phyloP scores from a whole-genome alignment of 2,329 filamentous ascomycete genomes.

The Botrytis porri region DNA sequence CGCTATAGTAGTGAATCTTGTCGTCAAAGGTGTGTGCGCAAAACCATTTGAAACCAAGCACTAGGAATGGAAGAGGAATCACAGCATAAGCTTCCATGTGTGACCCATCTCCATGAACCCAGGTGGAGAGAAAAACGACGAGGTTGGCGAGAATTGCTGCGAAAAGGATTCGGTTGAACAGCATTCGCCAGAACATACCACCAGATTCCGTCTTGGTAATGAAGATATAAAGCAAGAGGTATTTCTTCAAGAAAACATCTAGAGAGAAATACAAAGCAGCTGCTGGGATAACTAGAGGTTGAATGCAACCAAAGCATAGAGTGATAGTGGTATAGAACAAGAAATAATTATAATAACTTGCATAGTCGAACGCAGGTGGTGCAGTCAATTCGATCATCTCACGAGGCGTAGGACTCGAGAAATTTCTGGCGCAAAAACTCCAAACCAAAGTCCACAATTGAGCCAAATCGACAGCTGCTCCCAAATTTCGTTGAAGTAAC shows the following conservation, averaged over 20 bases:
- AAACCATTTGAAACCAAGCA: slow-evolving; percentile 83
- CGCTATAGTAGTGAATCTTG: slow-evolving; percentile 77
- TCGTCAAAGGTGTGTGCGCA: slow-evolving; percentile 74
- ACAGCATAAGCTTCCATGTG: slow-evolving; percentile 64
- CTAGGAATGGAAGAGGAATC: slow-evolving; percentile 71
- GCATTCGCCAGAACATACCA: slow-evolving; percentile 83
- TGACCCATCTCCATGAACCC: slow-evolving; percentile 61
- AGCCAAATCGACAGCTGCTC: slow-evolving; percentile 88
- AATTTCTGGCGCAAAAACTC: slow-evolving; percentile 80
- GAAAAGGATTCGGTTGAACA: slow-evolving; percentile 92
- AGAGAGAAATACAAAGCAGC: slow-evolving; percentile 86
- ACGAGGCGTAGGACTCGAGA: slow-evolving; percentile 82
- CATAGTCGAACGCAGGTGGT: slow-evolving; percentile 89
- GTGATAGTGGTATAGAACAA: slow-evolving; percentile 90
- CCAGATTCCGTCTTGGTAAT: slow-evolving; percentile 96
- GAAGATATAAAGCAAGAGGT: slow-evolving; percentile 89
- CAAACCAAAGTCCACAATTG: slow-evolving; percentile 82
- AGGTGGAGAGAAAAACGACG: slow-evolving; percentile 73
- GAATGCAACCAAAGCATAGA: slow-evolving; percentile 77
- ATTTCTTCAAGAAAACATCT: slow-evolving; percentile 91
- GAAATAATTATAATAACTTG: slow-evolving; percentile 97
- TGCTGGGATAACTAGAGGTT: slow-evolving; percentile 82
- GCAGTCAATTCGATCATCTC: slow-evolving; percentile 91
- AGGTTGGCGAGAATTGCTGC: slow-evolving; percentile 74
- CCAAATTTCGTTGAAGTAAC: slow-evolving; percentile 87